phyloP scores from a whole-genome alignment of 257 asterid genomes.

The Nicotiana noctiflora region DNA sequence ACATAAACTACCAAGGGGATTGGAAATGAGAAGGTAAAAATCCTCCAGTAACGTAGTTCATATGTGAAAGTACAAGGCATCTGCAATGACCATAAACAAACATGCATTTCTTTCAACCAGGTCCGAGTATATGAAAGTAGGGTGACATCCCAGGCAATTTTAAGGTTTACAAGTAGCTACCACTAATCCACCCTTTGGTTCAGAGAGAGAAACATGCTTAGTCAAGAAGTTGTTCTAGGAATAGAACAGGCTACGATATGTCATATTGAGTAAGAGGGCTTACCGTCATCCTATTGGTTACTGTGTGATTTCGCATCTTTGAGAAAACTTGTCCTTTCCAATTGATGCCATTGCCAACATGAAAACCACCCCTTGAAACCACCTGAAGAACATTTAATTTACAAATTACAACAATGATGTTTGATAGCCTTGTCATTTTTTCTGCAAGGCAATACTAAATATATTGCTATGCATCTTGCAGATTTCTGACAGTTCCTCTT shows the following conservation, averaged over 20 bases:
- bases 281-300: slow-evolving; percentile 94
- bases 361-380: slow-evolving; percentile 91
- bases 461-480: too few species aligned
- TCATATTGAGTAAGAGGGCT: slow-evolving; percentile 1
- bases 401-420: slow-evolving; percentile 5
- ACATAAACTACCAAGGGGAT: neutral
- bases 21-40: neutral
- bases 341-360: slow-evolving; percentile 95
- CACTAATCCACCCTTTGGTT: neutral
- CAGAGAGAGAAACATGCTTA: neutral
- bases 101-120: neutral
- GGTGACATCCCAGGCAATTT: neutral
- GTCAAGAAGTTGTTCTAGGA: neutral
- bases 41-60: neutral
- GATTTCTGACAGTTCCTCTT: neutral
- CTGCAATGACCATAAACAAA: neutral
- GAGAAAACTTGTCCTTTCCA: slow-evolving; percentile 99
- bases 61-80: neutral
- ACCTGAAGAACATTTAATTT: slow-evolving; percentile 38
- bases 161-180: neutral
- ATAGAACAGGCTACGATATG: neutral
- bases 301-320: slow-evolving; percentile 97
- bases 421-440: neutral
- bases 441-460: too few species aligned
- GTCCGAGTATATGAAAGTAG: neutral